Evolutionary conservation across 257 asterid species (phyloP).

Genomic region (Cinchona pubescens): DNA sequence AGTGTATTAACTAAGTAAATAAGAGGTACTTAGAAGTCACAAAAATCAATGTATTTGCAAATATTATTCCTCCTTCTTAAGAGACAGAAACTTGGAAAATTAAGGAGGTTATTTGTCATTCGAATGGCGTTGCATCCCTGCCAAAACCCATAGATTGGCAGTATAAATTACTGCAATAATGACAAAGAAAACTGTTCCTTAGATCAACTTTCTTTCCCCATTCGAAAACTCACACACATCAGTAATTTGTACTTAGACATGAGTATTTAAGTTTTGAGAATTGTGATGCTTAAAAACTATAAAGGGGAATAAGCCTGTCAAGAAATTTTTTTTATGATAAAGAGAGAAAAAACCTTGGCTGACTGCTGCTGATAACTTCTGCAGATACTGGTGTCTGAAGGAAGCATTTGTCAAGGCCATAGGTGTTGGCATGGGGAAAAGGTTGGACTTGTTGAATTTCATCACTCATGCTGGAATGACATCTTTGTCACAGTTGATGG

Average conservation of each 20-base stretch:
- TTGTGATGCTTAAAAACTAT: neutral
- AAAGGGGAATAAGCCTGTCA: neutral
- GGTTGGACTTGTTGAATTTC: slow-evolving; percentile 74
- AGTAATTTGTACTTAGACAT: neutral
- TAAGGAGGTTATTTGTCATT: neutral
- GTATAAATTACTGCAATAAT: neutral
- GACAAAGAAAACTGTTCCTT: neutral
- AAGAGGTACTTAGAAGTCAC: too few relatives aligned
- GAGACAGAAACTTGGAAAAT: neutral
- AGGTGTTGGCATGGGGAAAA: slow-evolving; percentile 71
- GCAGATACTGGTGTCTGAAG: slow-evolving; percentile 97
- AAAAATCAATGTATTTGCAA: too few relatives aligned
- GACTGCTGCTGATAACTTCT: slow-evolving; percentile 10
- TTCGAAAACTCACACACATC: too few relatives aligned
- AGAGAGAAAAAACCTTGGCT: slow-evolving; percentile 4
- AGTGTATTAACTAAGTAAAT: too few relatives aligned
- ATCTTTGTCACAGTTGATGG: slow-evolving; percentile 65
- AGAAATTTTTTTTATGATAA: neutral
- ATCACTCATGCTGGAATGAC: slow-evolving; percentile 63
- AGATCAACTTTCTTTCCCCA: slow-evolving; percentile 2
- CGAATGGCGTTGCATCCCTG: neutral
- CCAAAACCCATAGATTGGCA: neutral
- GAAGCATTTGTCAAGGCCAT: slow-evolving; percentile 91
- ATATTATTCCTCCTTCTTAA: neutral
- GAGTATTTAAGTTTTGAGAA: neutral